These are phyloP conservation scores for Alnus glutinosa DNA, from an alignment of 306 rosid genomes.

Conservation along the genomic window DNA sequence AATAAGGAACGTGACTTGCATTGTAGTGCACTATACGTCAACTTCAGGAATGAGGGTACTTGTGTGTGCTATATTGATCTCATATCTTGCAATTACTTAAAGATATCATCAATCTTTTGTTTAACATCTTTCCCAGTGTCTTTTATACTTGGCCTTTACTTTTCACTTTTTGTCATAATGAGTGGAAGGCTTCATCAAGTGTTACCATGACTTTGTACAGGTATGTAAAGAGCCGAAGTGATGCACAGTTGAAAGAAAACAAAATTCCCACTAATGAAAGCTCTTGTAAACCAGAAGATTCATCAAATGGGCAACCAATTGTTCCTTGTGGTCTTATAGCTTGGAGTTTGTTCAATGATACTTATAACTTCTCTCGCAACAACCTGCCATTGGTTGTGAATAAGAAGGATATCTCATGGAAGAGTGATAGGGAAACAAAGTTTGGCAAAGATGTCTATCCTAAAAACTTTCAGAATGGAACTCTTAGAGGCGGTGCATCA, in stretches of 20 bases:
- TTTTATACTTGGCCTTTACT: neutral
- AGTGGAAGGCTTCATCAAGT: neutral
- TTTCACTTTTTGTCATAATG: neutral
- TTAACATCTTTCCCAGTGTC: neutral
- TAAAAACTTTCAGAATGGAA: constrained; percentile 75
- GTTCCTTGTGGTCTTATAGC: constrained; percentile 98
- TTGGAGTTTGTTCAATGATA: constrained; percentile 97
- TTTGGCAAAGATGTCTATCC: constrained; percentile 87
- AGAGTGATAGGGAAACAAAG: constrained; percentile 90
- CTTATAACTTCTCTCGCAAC: constrained; percentile 60
- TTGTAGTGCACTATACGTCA: neutral
- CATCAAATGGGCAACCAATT: constrained; percentile 32
- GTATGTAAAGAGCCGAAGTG: constrained; percentile 95
- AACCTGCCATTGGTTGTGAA: constrained; percentile 43
- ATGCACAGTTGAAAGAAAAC: constrained; percentile 63
- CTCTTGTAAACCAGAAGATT: constrained; percentile 72
- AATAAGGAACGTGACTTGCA: neutral
- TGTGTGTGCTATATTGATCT: neutral
- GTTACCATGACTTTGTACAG: constrained; percentile 34
- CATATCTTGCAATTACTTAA: neutral
- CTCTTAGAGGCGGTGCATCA: constrained; percentile 56
- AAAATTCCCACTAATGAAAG: constrained; percentile 20
- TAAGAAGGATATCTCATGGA: constrained; percentile 83
- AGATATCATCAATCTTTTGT: neutral
- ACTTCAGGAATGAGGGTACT: neutral